Percentiles rank a stretch among this genome's conserved stretches.
These are phyloP conservation scores for Candida vaughaniae DNA, from an alignment of 805 yeast genomes.

Conservation along the genomic window DNA sequence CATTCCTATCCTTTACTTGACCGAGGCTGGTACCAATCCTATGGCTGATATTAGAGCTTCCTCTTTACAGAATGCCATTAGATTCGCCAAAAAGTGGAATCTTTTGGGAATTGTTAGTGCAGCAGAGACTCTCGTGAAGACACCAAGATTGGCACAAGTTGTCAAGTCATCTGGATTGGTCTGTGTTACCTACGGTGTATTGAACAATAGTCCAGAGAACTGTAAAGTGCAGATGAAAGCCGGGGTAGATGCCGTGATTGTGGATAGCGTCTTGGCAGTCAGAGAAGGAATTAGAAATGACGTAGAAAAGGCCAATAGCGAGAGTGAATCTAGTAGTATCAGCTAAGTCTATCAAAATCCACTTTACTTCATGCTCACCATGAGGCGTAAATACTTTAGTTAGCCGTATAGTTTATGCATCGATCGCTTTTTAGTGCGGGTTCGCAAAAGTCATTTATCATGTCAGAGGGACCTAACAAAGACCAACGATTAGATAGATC, in stretches of 20 bases:
- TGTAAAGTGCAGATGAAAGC: constrained; percentile 85
- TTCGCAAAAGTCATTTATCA: no score
- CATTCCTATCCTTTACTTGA: constrained; percentile 84
- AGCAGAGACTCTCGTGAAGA: constrained; percentile 78
- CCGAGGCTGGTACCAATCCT: constrained; percentile 80
- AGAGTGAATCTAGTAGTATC: constrained; percentile 7
- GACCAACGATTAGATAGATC: no score
- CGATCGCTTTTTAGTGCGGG: no score
- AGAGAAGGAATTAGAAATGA: constrained; percentile 65
- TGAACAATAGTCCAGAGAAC: constrained; percentile 80
- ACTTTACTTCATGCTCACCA: no score
- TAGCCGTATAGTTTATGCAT: no score
- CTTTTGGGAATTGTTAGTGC: constrained; percentile 89
- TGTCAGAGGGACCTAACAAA: no score
- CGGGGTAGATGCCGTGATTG: constrained; percentile 98
- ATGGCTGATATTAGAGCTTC: constrained; percentile 91
- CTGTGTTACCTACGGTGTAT: constrained; percentile 86
- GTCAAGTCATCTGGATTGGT: constrained; percentile 89
- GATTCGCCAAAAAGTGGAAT: constrained; percentile 91
- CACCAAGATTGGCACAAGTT: constrained; percentile 88
- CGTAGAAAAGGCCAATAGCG: constrained; percentile 17
- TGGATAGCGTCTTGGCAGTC: constrained; percentile 91
- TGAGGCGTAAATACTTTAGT: no score
- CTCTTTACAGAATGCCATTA: constrained; percentile 84
- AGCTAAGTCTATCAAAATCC: no score